These are phyloP conservation scores for Claviceps maximensis DNA, from an alignment of 2,329 filamentous ascomycete genomes.

Conservation along the genomic window DNA sequence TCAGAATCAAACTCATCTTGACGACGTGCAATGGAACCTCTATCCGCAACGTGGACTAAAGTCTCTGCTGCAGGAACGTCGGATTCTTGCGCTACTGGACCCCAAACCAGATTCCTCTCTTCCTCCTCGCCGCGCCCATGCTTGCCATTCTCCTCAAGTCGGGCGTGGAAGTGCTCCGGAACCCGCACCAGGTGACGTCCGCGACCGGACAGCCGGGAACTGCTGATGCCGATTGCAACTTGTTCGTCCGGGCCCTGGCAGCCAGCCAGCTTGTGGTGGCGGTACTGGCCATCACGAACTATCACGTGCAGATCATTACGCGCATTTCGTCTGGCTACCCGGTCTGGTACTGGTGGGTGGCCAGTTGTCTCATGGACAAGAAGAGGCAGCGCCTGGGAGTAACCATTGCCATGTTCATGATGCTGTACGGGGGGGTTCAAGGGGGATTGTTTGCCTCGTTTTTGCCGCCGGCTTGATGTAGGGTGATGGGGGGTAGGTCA, in stretches of 20 bases:
- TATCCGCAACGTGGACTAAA: background rate
- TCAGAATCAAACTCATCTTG: too few species aligned
- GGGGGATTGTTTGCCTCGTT: slow-evolving; percentile 78
- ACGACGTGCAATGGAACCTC: background rate
- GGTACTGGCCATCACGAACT: slow-evolving; percentile 58
- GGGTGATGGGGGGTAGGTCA: too few species aligned
- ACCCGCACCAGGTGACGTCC: slow-evolving; percentile 7
- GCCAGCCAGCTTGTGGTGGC: slow-evolving; percentile 61
- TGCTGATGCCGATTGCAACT: background rate
- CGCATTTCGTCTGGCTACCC: slow-evolving; percentile 80
- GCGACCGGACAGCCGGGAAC: slow-evolving; percentile 2
- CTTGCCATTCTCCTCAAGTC: slow-evolving; percentile 50
- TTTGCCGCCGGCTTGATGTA: slow-evolving; percentile 63
- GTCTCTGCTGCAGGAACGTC: slow-evolving; percentile 50
- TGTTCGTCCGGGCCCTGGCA: slow-evolving; percentile 46
- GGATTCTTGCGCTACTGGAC: slow-evolving; percentile 91
- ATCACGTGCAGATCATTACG: slow-evolving; percentile 91
- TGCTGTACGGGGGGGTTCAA: slow-evolving; percentile 75
- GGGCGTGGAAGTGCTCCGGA: slow-evolving; percentile 27
- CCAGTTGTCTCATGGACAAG: slow-evolving; percentile 29
- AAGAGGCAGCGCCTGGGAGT: slow-evolving; percentile 19
- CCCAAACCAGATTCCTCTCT: slow-evolving; percentile 70
- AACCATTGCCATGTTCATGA: slow-evolving; percentile 49
- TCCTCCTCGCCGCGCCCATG: slow-evolving; percentile 70
- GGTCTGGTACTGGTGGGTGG: slow-evolving; percentile 77